Base-by-base conservation (phyloP, 208 protist genomes). In the Histomonas meleagridis region DNA sequence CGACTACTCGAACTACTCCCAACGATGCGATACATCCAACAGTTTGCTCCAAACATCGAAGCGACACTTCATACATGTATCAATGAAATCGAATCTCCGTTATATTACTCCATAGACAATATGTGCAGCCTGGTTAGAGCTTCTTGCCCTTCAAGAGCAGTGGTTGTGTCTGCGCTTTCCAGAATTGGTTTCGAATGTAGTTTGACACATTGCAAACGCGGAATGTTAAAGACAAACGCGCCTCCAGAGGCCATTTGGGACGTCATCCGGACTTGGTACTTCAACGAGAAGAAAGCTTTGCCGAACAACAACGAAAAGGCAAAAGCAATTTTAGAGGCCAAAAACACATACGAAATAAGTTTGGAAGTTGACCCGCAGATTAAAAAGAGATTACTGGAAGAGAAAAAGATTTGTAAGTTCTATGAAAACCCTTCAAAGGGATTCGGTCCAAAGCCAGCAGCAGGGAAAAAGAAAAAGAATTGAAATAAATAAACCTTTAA, bases 211-310 rank as follows among this genome's bases (percentile, higher is more conserved):
- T 97, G 95, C 92, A 93, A 94, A 53, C 94, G 95, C 0, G 92
- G 94, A 5, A 96, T 95, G 5, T 91, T 98, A 38, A 98, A 98
- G 93, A 97, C 96, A 40, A 95, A 97, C 93, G 97, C 95, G 90
- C 97, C 97, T 0, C 94, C 95, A 1, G 93, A 95, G 53, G 93
- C 96, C 28, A 93, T 98, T 4, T 95, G 96, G 32, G 91, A 95
- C 32, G 95, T 97, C 43, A 95, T 97, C 94, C 93, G 97, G 70
- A 92, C 93, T 65, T 97, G 93, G 93, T 86, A 57, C 28, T 53
- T 86, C 40, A 48, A 55, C 46, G 76, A 86, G 28, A 28, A 28
- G 7, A 86, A 86, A n/a, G 55, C 23, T 7, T 12, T 86, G 0
- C 76, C 76, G 32, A 46, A 86, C 10, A n/a, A 43, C 21, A 46